A percentile compares a stretch with the other conserved stretches of the same genome.
These are phyloP conservation scores for Cladosporium phlei DNA, from an alignment of 2,329 filamentous ascomycete species.

Conservation along the genomic window DNA sequence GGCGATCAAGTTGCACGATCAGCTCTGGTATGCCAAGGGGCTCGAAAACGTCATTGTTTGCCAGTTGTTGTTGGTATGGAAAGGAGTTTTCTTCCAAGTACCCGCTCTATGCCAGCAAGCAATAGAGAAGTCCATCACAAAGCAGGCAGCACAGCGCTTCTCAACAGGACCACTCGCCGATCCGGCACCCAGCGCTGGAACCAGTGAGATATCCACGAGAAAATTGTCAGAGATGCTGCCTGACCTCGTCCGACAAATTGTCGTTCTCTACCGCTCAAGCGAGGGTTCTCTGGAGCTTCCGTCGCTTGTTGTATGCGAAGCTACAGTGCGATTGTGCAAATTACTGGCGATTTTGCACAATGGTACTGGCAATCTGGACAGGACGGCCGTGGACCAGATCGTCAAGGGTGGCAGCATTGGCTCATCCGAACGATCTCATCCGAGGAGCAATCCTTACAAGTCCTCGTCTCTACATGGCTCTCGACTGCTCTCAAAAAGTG, in stretches of 20 bases:
- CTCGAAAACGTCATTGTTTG: slow-evolving; percentile 81
- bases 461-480: not conserved
- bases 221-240: slow-evolving; percentile 58
- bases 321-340: slow-evolving; percentile 67
- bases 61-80: slow-evolving; percentile 78
- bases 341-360: slow-evolving; percentile 64
- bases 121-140: slow-evolving; percentile 23
- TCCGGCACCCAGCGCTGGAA: slow-evolving; percentile 21
- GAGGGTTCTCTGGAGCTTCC: slow-evolving; percentile 62
- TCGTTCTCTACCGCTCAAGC: slow-evolving; percentile 65
- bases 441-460: slow-evolving; percentile 2
- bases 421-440: not conserved
- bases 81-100: slow-evolving; percentile 75
- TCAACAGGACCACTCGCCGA: slow-evolving; percentile 12
- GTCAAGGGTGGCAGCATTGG: slow-evolving; percentile 26
- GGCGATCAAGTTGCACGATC: slow-evolving; percentile 76
- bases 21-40: slow-evolving; percentile 96
- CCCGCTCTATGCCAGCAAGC: slow-evolving; percentile 33
- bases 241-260: slow-evolving; percentile 69
- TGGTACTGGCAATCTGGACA: slow-evolving; percentile 58
- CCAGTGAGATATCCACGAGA: slow-evolving; percentile 35
- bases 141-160: slow-evolving; percentile 21
- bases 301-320: slow-evolving; percentile 66
- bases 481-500: slow-evolving; percentile 7
- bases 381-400: slow-evolving; percentile 48